A percentile compares a stretch with the other conserved stretches of the same genome.
phyloP scores from a whole-genome alignment of 2,329 filamentous ascomycete genomes.

The Acephala macrosclerotiorum region DNA sequence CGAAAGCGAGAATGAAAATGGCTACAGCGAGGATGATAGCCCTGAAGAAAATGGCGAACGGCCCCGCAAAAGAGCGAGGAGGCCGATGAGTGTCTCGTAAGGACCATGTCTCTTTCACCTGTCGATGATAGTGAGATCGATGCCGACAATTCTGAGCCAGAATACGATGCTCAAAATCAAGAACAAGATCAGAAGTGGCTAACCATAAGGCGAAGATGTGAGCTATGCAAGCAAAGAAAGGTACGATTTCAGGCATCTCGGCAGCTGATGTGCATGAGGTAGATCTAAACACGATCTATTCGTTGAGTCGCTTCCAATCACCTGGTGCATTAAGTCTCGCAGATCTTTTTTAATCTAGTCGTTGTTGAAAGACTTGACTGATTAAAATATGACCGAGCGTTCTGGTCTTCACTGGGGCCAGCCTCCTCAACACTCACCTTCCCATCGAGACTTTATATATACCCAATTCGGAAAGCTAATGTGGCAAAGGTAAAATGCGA shows the following conservation, averaged over 20 bases:
- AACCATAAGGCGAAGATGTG: slow-evolving; percentile 61
- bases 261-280: not conserved
- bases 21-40: slow-evolving; percentile 42
- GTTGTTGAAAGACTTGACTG: not conserved
- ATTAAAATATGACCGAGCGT: not conserved
- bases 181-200: slow-evolving; percentile 41
- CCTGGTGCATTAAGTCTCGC: not conserved
- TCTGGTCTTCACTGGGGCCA: not conserved
- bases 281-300: not conserved
- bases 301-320: not conserved
- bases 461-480: slow-evolving; percentile 23
- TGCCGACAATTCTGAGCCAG: slow-evolving; percentile 23
- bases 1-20: slow-evolving; percentile 44
- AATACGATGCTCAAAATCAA: slow-evolving; percentile 27
- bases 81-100: slow-evolving; percentile 59
- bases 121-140: slow-evolving; percentile 25
- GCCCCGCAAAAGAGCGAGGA: slow-evolving; percentile 54
- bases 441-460: not conserved
- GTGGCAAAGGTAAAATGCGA: slow-evolving; percentile 72
- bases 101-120: slow-evolving; percentile 41
- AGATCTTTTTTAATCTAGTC: not conserved
- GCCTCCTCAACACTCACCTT: not conserved
- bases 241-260: slow-evolving; percentile 51
- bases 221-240: slow-evolving; percentile 83
- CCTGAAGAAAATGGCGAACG: slow-evolving; percentile 43